Conservation (phyloP, 768 basidiomycete species). For the Tylopilus sp. region DNA sequence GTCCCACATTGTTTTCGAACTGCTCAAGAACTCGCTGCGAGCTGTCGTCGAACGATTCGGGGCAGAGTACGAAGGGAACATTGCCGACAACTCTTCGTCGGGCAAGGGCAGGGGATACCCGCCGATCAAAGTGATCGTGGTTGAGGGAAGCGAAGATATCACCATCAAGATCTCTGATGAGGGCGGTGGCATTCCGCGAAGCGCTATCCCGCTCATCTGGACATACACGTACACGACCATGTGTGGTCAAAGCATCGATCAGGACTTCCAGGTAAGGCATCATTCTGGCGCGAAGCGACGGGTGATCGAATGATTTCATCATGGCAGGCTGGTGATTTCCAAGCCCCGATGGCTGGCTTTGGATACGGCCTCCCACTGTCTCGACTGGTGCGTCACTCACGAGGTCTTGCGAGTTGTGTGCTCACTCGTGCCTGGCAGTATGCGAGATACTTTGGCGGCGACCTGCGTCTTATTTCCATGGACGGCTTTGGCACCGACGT, state of each 20-base stretch:
- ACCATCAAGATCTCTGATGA: conserved; percentile 99
- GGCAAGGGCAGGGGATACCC: conserved; percentile 17
- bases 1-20: conserved; percentile 94
- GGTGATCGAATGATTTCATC: neutral
- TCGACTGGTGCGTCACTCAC: conserved; percentile 61
- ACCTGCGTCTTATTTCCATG: conserved; percentile 93
- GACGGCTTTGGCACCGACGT: conserved; percentile 97
- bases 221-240: conserved; percentile 97
- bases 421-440: conserved; percentile 46
- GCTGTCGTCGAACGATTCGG: conserved; percentile 95
- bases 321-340: conserved; percentile 77
- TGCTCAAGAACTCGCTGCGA: conserved; percentile 95
- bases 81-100: conserved; percentile 3
- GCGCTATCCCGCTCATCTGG: conserved; percentile 93
- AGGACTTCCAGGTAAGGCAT: conserved; percentile 60
- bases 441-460: conserved; percentile 93
- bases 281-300: neutral
- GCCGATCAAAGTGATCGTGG: conserved; percentile 56
- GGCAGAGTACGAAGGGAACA: conserved; percentile 62
- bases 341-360: conserved; percentile 98
- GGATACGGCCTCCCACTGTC: conserved; percentile 96
- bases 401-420: conserved; percentile 62
- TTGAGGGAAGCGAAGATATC: conserved; percentile 96
- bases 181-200: conserved; percentile 84
- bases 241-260: conserved; percentile 66